Base-by-base conservation (phyloP, 75 land plant genomes). In the Pinus tabuliformis region DNA sequence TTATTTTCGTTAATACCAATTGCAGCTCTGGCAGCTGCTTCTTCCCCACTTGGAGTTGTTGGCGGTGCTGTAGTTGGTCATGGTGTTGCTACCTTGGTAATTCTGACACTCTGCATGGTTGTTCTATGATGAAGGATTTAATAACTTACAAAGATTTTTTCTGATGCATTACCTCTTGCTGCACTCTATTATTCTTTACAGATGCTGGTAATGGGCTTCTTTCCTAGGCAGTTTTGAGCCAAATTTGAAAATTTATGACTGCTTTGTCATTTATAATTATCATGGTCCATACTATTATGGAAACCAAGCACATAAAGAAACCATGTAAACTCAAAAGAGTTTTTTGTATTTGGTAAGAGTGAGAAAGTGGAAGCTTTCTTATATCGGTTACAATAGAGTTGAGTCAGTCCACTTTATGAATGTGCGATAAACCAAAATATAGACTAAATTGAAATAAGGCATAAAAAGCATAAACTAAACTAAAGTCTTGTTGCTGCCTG, bases 1-100 rank as follows among this genome's bases (percentile, higher is more conserved):
- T 15, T 75, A 21, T 9, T 15, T 20, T 61, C 45, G 28, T 15
- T 73, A 15, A 52, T 22, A 68, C 59, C 64, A 59, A 70, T 12
- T 77, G 57, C 91, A 91, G 99, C 99, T 61, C 90, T 97, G 74
- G 99, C 99, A 74, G 99, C 99, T 42, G 98, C 99, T 30, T 87
- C 99, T 56, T 97, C 99, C 13, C 99, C 99, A 13, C 77, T 90
- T 74, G 98, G 99, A n/a, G 99, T 97, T 71, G 90, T 97, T 76
- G 88, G 83, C 0, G 99, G 99, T 45, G 91, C 98, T 70, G 72
- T 97, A 9, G 99, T 91, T 76, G 99, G 99, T 56, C 98, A 97
- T 86, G 99, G 92, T 57, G 86, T 85, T 59, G 98, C 98, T 54
- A 97, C 98, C 57, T 64, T 95, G 90, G 94, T 96, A 91, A n/a